Conservation (phyloP, 139 green algal species). For the Coccomyxa sp. region DNA sequence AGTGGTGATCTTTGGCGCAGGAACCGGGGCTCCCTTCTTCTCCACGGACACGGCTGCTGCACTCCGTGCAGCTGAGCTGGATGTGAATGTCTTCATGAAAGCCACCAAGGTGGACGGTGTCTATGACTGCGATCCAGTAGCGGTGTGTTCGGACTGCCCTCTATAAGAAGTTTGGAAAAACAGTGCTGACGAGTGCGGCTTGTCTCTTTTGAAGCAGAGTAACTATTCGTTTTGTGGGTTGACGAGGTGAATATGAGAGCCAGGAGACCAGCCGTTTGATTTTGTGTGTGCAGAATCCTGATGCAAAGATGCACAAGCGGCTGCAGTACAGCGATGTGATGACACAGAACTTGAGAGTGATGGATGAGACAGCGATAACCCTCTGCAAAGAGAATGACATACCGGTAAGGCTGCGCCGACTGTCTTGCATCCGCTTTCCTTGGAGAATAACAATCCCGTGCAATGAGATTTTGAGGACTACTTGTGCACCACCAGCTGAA, state of each 20-base stretch:
- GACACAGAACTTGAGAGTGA: slow-evolving; percentile 64
- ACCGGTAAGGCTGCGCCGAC: slow-evolving; percentile 29
- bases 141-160: not conserved
- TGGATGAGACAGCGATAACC: slow-evolving; percentile 97
- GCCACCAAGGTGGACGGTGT: slow-evolving; percentile 97
- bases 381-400: slow-evolving; percentile 98
- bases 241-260: no score
- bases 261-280: no score
- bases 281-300: slow-evolving; percentile 41
- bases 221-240: no score
- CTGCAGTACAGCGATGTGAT: slow-evolving; percentile 64
- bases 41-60: slow-evolving; percentile 96
- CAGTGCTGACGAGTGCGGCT: no score
- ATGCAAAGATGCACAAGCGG: slow-evolving; percentile 53
- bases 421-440: not conserved
- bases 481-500: not conserved
- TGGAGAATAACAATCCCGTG: not conserved
- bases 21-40: slow-evolving; percentile 98
- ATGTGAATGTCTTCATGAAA: slow-evolving; percentile 87
- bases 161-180: no score
- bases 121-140: slow-evolving; percentile 83
- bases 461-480: not conserved
- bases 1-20: slow-evolving; percentile 96
- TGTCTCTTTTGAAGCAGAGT: no score
- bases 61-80: slow-evolving; percentile 92